Evolutionary conservation across 176 grass and related monocot genomes (phyloP).

Genomic region (Saccharum spontaneum): DNA sequence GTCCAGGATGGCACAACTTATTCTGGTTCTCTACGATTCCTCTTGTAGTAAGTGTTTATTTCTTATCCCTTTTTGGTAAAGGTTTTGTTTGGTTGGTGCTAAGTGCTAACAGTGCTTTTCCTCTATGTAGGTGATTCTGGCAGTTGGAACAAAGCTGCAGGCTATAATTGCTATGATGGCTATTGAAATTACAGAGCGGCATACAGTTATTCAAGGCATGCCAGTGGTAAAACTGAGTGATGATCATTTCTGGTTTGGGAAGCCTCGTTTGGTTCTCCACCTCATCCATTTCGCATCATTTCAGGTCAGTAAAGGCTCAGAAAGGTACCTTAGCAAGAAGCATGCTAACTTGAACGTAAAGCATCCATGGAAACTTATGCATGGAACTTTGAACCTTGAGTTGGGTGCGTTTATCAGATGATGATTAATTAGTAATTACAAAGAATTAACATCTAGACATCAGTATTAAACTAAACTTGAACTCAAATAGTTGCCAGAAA

Average conservation of each 20-base stretch:
- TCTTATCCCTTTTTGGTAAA: neutral
- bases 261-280: conserved; percentile 66
- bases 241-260: conserved; percentile 85
- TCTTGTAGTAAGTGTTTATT: conserved; percentile 60
- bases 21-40: conserved; percentile 77
- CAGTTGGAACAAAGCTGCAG: conserved; percentile 84
- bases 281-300: conserved; percentile 88
- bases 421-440: neutral
- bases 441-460: neutral
- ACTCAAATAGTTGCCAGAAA: neutral
- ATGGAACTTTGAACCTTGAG: neutral
- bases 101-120: conserved; percentile 3
- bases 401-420: neutral
- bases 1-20: conserved; percentile 60
- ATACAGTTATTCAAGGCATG: conserved; percentile 90
- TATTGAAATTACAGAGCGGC: conserved; percentile 71
- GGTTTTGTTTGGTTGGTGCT: neutral
- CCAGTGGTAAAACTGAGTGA: conserved; percentile 79
- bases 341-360: conserved; percentile 27
- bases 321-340: neutral
- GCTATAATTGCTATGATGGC: conserved; percentile 90
- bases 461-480: neutral
- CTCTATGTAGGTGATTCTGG: conserved; percentile 69
- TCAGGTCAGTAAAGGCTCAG: conserved; percentile 45
- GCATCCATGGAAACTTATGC: neutral